Evolutionary conservation across 345 rosid species (phyloP), one percentile per base, ranked within the genome.

Genomic region (Cochlearia excelsa): DNA sequence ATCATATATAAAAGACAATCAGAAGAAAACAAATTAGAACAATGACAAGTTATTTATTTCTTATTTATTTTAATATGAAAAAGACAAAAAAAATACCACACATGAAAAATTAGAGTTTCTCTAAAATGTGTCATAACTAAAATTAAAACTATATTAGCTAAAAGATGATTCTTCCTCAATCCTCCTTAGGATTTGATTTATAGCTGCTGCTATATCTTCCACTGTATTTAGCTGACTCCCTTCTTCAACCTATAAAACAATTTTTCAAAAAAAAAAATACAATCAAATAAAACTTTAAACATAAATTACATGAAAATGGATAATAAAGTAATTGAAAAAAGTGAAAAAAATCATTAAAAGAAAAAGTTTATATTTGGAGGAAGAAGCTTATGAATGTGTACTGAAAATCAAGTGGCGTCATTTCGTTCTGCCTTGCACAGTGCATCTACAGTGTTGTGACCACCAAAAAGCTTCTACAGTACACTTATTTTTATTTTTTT

Each of bases 161-260:
- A 48, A 54, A 1, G 76, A 46, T 38, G 87, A 74, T 61, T 82
- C 94, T 72, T 80, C 89, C 75, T 90, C 73, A 53, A 87, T 78
- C 70, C 73, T 77, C 37, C 66, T 69, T 47, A 90, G 59, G 78
- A 85, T 72, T 70, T 85, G 79, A 68, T 90, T 81, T 43, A 85
- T 79, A 34, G 86, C 94, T 3, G 86, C 82, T 43, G 95, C 95
- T 57, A 90, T 81, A 62, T 85, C 97, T 51, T 90, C 97, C 67
- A 87, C 89, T 27, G 94, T 84, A 37, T 72, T 85, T 56, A 87
- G 57, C 29, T 80, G 89, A 75, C 91, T 71, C 27, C 91, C 95
- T 76, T 90, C 97, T 58, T 87, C 97, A 39, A 80, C 80, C 97
- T 90, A 46, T 9, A 40, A 61, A 59, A 5, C 23, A 30, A 57